Percentiles rank a stretch among this genome's conserved stretches.
Conservation (phyloP, 2,329 filamentous ascomycete species). For the Penicillium sp. region DNA sequence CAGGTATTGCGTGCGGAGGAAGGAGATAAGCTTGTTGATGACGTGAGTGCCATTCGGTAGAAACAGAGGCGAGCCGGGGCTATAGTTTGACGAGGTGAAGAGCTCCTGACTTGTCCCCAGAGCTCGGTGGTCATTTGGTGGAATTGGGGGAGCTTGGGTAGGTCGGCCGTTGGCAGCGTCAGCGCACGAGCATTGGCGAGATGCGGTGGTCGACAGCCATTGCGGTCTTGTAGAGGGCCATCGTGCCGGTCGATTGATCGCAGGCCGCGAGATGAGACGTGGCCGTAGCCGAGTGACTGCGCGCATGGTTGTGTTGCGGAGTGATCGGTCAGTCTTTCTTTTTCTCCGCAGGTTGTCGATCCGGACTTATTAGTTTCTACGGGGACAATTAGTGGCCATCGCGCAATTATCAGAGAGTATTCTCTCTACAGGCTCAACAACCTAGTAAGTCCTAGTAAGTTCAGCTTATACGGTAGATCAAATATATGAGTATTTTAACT, state of each 20-base stretch:
- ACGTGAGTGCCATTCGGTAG: constrained; percentile 80
- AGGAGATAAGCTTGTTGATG: constrained; percentile 82
- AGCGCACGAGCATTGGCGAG: constrained; percentile 32
- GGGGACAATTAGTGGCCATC: constrained; percentile 6
- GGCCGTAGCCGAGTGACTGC: constrained; percentile 29
- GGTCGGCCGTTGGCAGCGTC: constrained; percentile 28
- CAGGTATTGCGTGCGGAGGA: constrained; percentile 81
- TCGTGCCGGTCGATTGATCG: constrained; percentile 5
- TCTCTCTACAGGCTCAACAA: too few species aligned
- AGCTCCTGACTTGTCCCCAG: constrained; percentile 68
- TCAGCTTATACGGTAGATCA: neutral
- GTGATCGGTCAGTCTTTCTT: neutral
- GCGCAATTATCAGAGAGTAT: neutral
- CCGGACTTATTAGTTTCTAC: constrained; percentile 1
- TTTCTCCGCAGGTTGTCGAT: constrained; percentile 20
- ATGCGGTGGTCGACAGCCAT: constrained; percentile 28
- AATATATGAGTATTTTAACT: neutral
- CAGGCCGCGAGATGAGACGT: constrained; percentile 19
- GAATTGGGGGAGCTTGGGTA: constrained; percentile 38
- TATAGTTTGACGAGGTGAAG: constrained; percentile 79
- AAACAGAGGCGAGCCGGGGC: constrained; percentile 84
- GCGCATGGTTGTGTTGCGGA: constrained; percentile 33
- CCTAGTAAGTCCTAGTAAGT: neutral
- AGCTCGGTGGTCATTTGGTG: constrained; percentile 57
- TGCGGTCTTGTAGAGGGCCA: constrained; percentile 16